Conservation (phyloP, 768 basidiomycete species). For the Imleria badia region DNA sequence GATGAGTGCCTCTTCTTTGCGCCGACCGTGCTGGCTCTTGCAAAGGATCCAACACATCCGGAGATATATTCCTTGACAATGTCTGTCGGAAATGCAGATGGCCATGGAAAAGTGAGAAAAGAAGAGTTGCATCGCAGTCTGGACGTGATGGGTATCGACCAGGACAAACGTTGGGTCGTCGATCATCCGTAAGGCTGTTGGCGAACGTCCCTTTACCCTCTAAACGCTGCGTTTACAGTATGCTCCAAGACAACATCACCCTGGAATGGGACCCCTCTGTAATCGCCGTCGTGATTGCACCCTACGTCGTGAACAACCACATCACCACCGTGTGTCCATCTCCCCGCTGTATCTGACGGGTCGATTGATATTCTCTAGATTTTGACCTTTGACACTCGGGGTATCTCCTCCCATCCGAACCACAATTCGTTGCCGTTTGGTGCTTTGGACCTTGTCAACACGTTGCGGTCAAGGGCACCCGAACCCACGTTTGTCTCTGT, state of each 20-base stretch:
- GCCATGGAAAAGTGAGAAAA: conserved; percentile 60
- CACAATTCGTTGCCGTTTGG: conserved; percentile 71
- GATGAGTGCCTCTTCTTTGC: conserved; percentile 95
- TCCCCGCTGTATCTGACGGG: conserved; percentile 2
- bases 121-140: conserved; percentile 64
- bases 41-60: conserved; percentile 13
- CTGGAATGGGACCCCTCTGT: conserved; percentile 58
- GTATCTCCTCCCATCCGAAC: conserved; percentile 86
- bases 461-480: conserved; percentile 27
- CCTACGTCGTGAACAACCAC: conserved; percentile 55
- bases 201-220: conserved; percentile 3
- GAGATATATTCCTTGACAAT: conserved; percentile 68
- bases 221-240: conserved; percentile 36
- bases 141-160: conserved; percentile 61
- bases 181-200: conserved; percentile 64
- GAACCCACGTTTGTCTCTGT: conserved; percentile 30
- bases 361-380: conserved; percentile 48
- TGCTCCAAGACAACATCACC: conserved; percentile 75
- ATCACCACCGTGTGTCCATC: conserved; percentile 58
- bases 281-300: conserved; percentile 57
- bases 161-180: conserved; percentile 54
- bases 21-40: conserved; percentile 70
- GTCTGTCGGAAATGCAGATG: conserved; percentile 77
- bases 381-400: conserved; percentile 77
- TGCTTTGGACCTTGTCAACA: conserved; percentile 44